These are phyloP conservation scores for Sungouiozyma intestinalis DNA, from an alignment of 805 yeast species.

Conservation along the genomic window DNA sequence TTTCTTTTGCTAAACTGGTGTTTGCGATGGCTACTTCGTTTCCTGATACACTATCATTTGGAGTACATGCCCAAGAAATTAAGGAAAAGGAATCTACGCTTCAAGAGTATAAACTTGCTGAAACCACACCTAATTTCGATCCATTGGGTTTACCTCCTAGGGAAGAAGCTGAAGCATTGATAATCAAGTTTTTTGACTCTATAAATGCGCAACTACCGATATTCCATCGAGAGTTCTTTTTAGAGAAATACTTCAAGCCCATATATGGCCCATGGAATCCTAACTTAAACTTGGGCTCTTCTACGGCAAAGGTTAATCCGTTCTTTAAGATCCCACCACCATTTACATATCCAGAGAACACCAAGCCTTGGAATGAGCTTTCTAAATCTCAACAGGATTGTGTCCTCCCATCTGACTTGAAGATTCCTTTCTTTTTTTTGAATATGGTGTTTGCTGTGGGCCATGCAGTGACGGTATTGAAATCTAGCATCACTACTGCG, in stretches of 20 bases:
- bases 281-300: conserved; percentile 46
- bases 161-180: conserved; percentile 52
- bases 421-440: conserved; percentile 54
- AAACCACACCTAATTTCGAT: conserved; percentile 14
- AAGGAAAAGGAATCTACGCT: conserved; percentile 12
- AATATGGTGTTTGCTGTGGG: conserved; percentile 75
- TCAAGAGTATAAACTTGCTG: conserved; percentile 13
- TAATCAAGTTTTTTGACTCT: conserved; percentile 62
- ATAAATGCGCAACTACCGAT: conserved; percentile 79
- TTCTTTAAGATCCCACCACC: conserved; percentile 27
- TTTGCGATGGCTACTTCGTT: conserved; percentile 64
- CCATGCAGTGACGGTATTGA: conserved; percentile 60
- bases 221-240: conserved; percentile 69
- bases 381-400: conserved; percentile 28
- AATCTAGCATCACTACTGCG: conserved; percentile 53
- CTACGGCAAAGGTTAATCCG: conserved; percentile 35
- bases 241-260: conserved; percentile 59
- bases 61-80: conserved; percentile 18
- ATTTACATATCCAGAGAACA: conserved; percentile 5
- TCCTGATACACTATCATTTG: conserved; percentile 23
- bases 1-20: conserved; percentile 67
- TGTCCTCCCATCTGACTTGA: conserved; percentile 40
- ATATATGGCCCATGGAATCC: conserved; percentile 61
- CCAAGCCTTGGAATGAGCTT: conserved; percentile 10
- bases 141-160: conserved; percentile 48